Base-by-base conservation (phyloP, 2,329 filamentous ascomycete genomes). In the Talaromyces sp. region DNA sequence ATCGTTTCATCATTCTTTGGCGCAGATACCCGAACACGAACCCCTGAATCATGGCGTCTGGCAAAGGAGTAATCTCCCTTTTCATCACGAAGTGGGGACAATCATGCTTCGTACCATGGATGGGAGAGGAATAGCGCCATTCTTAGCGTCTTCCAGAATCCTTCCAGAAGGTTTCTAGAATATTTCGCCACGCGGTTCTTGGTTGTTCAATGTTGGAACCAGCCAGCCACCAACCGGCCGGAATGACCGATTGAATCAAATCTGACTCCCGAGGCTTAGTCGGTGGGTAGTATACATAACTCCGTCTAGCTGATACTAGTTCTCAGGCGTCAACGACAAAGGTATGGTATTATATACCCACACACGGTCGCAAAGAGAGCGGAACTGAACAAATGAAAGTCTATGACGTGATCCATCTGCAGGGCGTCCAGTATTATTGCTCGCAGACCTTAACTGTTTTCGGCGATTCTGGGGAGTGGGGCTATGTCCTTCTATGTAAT, bases 131-230 rank as follows among this genome's bases (percentile, higher is more conserved):
- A 32, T 19, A 44, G 17, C 13, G 6, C 8, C 14, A 35, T 64
- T 65, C 60, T 68, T 54, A 60, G 64, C 47, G 62, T 50, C 36
- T 70, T 70, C 67, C 40, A 61, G 58, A 67, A 65, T 45, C 27
- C 39, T 71, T 71, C 69, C 63, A 49, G 65, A 70, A 68, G 49
- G 40, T 41, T 69, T 70, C 67, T 70, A 65, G 68, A 52, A 60
- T 32, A 17, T 22, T 40, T 40, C 17, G 59, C 55, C 54, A 56
- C 47, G 40, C 49, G 44, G 19, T 19, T 5, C 16, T 51, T 46
- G 51, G 53, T 30, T 49, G 55, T 27, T 27, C 42, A 51, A 50
- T 49, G 52, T 30, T 19, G 16, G 40, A 27, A 20, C 39, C 41
- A 43, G 42, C 47, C 49, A 47, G 49, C 55, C 49, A 55, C 43